Evolutionary conservation across 176 grass and related monocot genomes (phyloP), one percentile per base, ranked within the genome.

Genomic region (Triticum monococcum): DNA sequence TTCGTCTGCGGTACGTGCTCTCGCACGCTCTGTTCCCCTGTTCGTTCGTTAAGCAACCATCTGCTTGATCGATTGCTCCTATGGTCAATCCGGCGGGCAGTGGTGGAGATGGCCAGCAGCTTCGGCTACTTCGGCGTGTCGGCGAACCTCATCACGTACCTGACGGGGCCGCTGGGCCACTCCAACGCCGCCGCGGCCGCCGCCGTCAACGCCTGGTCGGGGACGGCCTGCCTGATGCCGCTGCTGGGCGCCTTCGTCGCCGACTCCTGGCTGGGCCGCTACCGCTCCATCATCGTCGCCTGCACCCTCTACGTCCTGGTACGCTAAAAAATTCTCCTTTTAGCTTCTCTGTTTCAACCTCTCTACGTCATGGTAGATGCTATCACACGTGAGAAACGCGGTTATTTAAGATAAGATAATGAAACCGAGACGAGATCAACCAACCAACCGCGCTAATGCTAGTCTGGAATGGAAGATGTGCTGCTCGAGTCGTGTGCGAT

Each of bases 1-100:
- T 93, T 95, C 83, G 74, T 95, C 13, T 84, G 91, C 35, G 90
- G 93, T 95, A 64, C 20, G 33, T 5, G 2, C 32, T 2, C 16
- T 16, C 41, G 3, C 41, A 43, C 16, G 14, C 8, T 3, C 46
- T 52, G 1, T 11, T 14, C 64, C 30, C 30, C 30, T 22, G 54
- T 3, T 20, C 4, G 0, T 57, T 8, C 1, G 5, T 54, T 0
- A 18, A 54, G 50, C 5, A 52, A 2, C 14, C 0, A 0, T 17
- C 48, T 52, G 17, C 5, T 52, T 17, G 48, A 6, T 52, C 46
- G 13, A 50, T 28, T 63, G 9, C 4, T 38, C 37, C 7, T 38
- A 1, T 25, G 61, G 12, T 26, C 1, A 12, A 24, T 24, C 4
- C 25, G 23, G 24, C 25, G 7, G 1, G 37, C 65, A 68, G 65